These are phyloP conservation scores for Magnusiomyces fungicola DNA, from an alignment of 1,139 yeast species.

Conservation along the genomic window DNA sequence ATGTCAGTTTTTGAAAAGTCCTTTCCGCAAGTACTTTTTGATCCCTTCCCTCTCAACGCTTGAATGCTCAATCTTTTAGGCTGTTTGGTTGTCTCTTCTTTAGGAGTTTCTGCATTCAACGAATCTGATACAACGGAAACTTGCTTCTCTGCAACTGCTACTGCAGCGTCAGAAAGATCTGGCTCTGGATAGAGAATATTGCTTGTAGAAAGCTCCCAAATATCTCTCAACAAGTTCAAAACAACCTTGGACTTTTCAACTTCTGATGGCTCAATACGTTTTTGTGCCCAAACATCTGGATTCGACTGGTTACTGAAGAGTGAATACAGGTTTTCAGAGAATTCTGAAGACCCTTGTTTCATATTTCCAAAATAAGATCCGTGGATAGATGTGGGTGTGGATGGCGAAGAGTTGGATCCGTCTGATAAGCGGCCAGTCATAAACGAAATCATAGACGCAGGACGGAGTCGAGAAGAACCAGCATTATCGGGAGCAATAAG, in stretches of 20 bases:
- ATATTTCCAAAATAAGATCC: too few species aligned
- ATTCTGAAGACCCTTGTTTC: background rate
- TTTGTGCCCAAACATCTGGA: constrained; percentile 22
- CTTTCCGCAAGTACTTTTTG: too few species aligned
- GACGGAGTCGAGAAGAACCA: background rate
- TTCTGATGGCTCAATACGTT: constrained; percentile 19
- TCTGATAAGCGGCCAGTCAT: too few species aligned
- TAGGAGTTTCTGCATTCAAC: too few species aligned
- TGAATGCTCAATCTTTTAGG: too few species aligned
- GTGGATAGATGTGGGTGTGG: background rate
- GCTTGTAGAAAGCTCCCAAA: constrained; percentile 21
- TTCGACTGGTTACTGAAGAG: background rate
- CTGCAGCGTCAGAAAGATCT: background rate
- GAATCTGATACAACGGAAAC: too few species aligned
- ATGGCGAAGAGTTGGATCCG: background rate
- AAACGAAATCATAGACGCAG: background rate
- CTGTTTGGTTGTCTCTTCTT: too few species aligned
- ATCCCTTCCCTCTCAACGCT: too few species aligned
- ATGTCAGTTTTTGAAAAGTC: too few species aligned
- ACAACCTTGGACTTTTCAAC: constrained; percentile 21
- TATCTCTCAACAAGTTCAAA: constrained; percentile 22
- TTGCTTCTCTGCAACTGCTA: too few species aligned
- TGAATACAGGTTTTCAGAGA: background rate
- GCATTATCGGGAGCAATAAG: background rate
- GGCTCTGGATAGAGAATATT: background rate